phyloP scores from a whole-genome alignment of 805 yeast genomes.

The Scheffersomyces coipomensis region DNA sequence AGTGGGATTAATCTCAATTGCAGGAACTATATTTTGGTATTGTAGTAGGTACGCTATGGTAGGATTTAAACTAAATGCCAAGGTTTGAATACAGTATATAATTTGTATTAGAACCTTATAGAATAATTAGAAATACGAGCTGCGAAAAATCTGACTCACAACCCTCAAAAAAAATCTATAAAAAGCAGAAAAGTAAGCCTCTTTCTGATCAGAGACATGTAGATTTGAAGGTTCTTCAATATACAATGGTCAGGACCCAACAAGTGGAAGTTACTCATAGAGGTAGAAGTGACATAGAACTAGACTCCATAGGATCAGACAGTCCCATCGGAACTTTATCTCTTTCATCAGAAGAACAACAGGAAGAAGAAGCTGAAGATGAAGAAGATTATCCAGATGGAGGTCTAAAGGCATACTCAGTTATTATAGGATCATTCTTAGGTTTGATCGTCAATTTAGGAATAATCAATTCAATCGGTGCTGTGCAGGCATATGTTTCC shows the following conservation, averaged over 20 bases:
- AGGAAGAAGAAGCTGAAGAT: too few species aligned
- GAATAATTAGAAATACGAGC: too few species aligned
- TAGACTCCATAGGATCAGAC: neutral
- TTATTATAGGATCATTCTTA: constrained; percentile 56
- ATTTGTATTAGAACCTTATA: too few species aligned
- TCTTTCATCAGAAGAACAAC: neutral
- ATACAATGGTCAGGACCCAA: too few species aligned
- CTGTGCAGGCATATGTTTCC: constrained; percentile 58
- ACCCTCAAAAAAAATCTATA: too few species aligned
- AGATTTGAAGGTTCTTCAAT: too few species aligned
- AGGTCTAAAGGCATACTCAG: constrained; percentile 55
- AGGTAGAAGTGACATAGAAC: neutral
- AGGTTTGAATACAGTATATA: constrained; percentile 14
- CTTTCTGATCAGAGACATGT: too few species aligned
- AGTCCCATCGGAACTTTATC: neutral
- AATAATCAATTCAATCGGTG: constrained; percentile 57
- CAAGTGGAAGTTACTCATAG: too few species aligned
- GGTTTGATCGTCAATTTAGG: constrained; percentile 59
- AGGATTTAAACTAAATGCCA: constrained; percentile 19
- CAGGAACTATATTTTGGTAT: constrained; percentile 28
- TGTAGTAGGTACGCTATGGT: constrained; percentile 19
- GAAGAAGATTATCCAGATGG: constrained; percentile 62
- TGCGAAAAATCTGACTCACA: too few species aligned
- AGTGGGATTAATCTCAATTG: constrained; percentile 25
- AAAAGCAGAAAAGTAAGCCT: too few species aligned